phyloP scores from a whole-genome alignment of 805 yeast species.

The Candida chauliodis region DNA sequence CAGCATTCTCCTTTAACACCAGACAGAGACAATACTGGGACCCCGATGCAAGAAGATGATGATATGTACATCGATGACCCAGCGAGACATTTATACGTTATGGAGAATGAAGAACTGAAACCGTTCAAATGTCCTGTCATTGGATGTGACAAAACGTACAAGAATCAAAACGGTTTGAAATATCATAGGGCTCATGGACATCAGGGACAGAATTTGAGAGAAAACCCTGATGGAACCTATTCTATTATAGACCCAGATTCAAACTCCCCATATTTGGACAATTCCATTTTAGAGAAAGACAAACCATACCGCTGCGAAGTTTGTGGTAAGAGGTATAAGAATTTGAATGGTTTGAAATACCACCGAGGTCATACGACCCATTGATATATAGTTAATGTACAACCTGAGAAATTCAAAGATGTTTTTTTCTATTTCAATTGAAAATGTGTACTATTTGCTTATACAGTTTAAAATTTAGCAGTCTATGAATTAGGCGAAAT shows the following conservation, averaged over 20 bases:
- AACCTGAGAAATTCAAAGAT: conserved; percentile 3
- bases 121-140: conserved; percentile 97
- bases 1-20: conserved; percentile 17
- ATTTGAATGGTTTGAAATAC: conserved; percentile 91
- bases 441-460: too few species aligned
- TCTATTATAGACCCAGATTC: conserved; percentile 89
- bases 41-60: conserved; percentile 49
- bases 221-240: conserved; percentile 89
- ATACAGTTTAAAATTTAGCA: too few species aligned
- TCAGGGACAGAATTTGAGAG: conserved; percentile 88
- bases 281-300: conserved; percentile 93
- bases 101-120: conserved; percentile 87
- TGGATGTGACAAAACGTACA: conserved; percentile 96
- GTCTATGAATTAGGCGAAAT: too few species aligned
- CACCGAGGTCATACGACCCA: conserved; percentile 99
- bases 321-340: conserved; percentile 95
- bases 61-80: conserved; percentile 94
- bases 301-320: conserved; percentile 98
- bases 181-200: conserved; percentile 96
- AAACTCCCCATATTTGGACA: conserved; percentile 87
- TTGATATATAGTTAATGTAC: too few species aligned
- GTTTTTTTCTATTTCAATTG: too few species aligned
- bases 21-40: conserved; percentile 7
- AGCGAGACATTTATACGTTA: conserved; percentile 87
- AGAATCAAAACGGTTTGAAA: conserved; percentile 95